Evolutionary conservation across 2,329 filamentous ascomycete genomes (phyloP), one percentile per base, ranked within the genome.

Genomic region (Cladophialophora exuberans): DNA sequence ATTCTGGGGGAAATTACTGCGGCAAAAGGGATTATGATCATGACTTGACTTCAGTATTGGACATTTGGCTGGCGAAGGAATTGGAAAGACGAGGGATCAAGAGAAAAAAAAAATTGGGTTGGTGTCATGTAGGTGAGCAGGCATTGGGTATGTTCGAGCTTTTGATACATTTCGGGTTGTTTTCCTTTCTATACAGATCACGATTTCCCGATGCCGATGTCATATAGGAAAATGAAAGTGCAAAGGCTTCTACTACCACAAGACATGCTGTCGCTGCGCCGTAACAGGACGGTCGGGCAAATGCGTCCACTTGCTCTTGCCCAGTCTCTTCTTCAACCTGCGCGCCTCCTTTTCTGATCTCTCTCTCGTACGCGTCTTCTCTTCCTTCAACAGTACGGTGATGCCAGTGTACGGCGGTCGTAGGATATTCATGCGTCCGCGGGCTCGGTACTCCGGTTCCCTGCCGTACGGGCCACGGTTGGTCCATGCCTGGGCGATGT

Each of bases 401-500:
- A 97, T 82, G 62, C 81, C 89, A 25, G 93, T 90, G 63, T 84
- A 83, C 1, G 90, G 90, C 62, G 85, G 85, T 52, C 79, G 79
- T 71, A 94, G 79, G 28, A 83, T 71, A 65, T 88, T 83, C 61
- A 87, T 82, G 53, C 82, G 79, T 28, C 90, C 90, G 68, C 89
- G 82, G 2, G 90, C 91, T 60, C 93, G 85, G 71, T 86, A 87
- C 63, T 92, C 87, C 4, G 83, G 76, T 41, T 78, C 76, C 56
- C 73, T 75, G 22, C 82, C 81, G 71, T 79, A 87, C 1, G 80
- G 78, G 0, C 90, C 89, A 61, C 88, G 86, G 51, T 89, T 90
- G 39, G 96, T 90, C 93, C 93, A 99, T 3, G 92, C 90, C 74
- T 97, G 85, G 51, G 91, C 88, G 63, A 99, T 82, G 71, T 97